A percentile compares a stretch with the other conserved stretches of the same genome.
phyloP scores from a whole-genome alignment of 495 filamentous ascomycete genomes.

The Lepidopterella palustris region DNA sequence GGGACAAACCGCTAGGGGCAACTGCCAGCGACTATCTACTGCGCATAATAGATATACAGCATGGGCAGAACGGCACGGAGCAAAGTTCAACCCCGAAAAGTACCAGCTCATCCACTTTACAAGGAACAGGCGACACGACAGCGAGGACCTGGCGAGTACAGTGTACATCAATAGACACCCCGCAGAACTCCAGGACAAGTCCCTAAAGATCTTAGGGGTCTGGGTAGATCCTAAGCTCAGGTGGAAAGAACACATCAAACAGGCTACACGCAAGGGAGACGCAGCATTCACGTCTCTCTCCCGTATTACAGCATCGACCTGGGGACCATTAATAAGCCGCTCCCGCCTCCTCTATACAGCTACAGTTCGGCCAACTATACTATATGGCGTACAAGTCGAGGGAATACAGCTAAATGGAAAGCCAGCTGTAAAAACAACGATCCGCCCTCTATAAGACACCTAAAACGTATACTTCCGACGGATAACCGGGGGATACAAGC shows the following conservation, averaged over 20 bases:
- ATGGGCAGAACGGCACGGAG: not conserved
- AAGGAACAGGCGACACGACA: not conserved
- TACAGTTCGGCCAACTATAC: not conserved
- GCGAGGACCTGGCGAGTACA: not conserved
- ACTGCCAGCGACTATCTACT: not conserved
- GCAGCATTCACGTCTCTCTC: not conserved
- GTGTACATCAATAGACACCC: not conserved
- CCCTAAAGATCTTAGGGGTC: not conserved
- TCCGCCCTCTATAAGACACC: not conserved
- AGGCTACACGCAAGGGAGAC: not conserved
- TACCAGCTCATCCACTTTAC: constrained; percentile 2
- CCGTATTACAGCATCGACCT: not conserved
- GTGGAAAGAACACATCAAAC: not conserved
- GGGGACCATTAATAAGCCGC: not conserved
- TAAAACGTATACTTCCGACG: not conserved
- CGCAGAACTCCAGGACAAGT: not conserved
- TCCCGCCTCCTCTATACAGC: not conserved
- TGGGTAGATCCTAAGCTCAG: not conserved
- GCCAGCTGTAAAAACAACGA: not conserved
- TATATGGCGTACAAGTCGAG: not conserved
- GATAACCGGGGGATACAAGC: not conserved
- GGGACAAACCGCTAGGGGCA: not conserved
- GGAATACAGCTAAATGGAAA: not conserved
- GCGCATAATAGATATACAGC: not conserved
- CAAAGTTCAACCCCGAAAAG: not conserved